Evolutionary conservation across 768 basidiomycete species (phyloP).

Genomic region (Lyophyllum decastes): DNA sequence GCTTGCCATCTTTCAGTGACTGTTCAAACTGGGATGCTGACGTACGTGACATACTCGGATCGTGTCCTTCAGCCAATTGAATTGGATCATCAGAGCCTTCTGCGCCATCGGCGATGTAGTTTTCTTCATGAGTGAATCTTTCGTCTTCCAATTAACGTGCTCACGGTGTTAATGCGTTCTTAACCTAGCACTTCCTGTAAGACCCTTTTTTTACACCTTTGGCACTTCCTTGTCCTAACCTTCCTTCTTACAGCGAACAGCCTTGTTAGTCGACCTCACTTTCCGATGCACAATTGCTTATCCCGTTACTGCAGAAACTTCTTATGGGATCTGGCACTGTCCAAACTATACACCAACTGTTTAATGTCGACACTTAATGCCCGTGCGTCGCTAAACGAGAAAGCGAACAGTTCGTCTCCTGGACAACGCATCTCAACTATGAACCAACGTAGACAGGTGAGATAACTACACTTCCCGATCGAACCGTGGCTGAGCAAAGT

Average conservation of each 20-base stretch:
- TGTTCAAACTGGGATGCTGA: conserved; percentile 45
- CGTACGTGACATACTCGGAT: conserved; percentile 19
- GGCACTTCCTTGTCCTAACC: not conserved
- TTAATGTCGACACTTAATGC: conserved; percentile 51
- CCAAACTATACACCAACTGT: conserved; percentile 51
- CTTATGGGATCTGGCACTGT: conserved; percentile 48
- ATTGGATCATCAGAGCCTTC: conserved; percentile 28
- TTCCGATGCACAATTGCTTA: not conserved
- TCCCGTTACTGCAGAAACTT: conserved; percentile 37
- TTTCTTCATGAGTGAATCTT: conserved; percentile 44
- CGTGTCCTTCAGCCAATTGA: not conserved
- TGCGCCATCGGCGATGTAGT: conserved; percentile 46
- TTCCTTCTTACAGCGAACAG: conserved; percentile 35
- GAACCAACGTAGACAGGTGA: conserved; percentile 15
- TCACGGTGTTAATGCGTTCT: not conserved
- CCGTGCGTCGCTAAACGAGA: conserved; percentile 33
- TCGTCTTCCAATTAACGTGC: not conserved
- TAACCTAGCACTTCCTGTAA: conserved; percentile 37
- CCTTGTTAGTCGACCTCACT: conserved; percentile 34
- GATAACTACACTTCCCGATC: not conserved
- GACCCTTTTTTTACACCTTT: not conserved
- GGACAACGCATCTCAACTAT: conserved; percentile 24
- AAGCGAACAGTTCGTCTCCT: conserved; percentile 24
- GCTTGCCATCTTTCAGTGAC: conserved; percentile 27
- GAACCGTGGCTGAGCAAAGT: not conserved